Conservation (phyloP, 805 yeast genomes). For the Wickerhamomyces alni region DNA sequence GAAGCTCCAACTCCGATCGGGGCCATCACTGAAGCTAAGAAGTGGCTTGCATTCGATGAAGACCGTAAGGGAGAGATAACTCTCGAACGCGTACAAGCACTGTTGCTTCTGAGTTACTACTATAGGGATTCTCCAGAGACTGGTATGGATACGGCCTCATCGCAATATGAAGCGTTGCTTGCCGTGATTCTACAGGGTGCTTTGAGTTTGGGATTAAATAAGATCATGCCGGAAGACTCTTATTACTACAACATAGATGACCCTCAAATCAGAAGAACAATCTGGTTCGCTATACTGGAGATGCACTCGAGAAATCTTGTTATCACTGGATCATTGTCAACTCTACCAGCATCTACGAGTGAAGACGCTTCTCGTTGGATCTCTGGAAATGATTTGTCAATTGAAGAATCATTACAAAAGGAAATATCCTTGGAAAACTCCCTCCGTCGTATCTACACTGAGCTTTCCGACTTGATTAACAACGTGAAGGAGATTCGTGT, state of each 20-base stretch:
- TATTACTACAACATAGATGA: slow-evolving; percentile 2
- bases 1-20: slow-evolving; percentile 27
- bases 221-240: slow-evolving; percentile 32
- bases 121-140: slow-evolving; percentile 39
- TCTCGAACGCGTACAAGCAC: slow-evolving; percentile 35
- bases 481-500: not conserved
- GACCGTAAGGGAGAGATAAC: slow-evolving; percentile 29
- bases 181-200: slow-evolving; percentile 38
- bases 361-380: slow-evolving; percentile 12
- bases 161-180: slow-evolving; percentile 30
- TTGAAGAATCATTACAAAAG: slow-evolving; percentile 11
- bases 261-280: slow-evolving; percentile 14
- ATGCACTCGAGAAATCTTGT: slow-evolving; percentile 8
- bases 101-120: slow-evolving; percentile 34
- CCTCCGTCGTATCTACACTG: slow-evolving; percentile 5
- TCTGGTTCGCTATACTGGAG: slow-evolving; percentile 14
- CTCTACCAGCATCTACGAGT: slow-evolving; percentile 4
- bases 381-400: slow-evolving; percentile 5
- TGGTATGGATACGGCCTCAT: slow-evolving; percentile 36
- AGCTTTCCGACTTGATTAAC: slow-evolving; percentile 2
- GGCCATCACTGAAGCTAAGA: slow-evolving; percentile 31
- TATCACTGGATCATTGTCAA: slow-evolving; percentile 10
- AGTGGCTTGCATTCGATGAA: slow-evolving; percentile 37
- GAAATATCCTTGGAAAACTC: not conserved
- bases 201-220: slow-evolving; percentile 36